These are phyloP conservation scores for Alternaria angustiovoidea DNA, from an alignment of 2,329 filamentous ascomycete genomes.

Conservation along the genomic window DNA sequence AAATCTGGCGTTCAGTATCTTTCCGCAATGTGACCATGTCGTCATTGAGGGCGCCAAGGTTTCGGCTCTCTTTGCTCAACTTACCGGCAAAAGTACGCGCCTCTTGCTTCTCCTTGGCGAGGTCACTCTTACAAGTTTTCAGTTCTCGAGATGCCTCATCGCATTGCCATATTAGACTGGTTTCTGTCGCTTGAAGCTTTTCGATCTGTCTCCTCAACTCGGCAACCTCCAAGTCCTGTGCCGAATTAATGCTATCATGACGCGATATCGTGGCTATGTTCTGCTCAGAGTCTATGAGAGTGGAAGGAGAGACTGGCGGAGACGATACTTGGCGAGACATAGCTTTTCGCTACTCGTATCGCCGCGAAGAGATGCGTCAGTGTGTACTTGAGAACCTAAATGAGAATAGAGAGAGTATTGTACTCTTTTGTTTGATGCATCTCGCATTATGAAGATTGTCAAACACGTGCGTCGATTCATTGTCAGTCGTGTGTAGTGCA, in stretches of 20 bases:
- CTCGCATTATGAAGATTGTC: background rate
- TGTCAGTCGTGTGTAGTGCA: background rate
- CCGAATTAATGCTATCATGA: background rate
- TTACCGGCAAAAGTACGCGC: background rate
- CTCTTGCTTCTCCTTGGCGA: background rate
- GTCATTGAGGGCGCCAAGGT: background rate
- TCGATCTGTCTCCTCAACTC: background rate
- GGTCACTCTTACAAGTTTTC: background rate
- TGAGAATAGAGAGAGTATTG: background rate
- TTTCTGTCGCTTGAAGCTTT: background rate
- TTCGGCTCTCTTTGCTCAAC: background rate
- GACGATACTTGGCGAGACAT: background rate
- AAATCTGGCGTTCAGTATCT: background rate
- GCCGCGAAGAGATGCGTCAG: background rate
- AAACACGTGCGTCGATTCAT: background rate
- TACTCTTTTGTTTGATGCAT: background rate
- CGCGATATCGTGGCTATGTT: background rate
- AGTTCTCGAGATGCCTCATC: background rate
- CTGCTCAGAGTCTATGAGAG: background rate
- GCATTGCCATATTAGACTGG: background rate
- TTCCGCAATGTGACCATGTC: background rate
- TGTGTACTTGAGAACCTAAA: background rate
- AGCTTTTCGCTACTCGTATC: background rate
- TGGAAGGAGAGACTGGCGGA: background rate
- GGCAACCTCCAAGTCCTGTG: background rate